Evolutionary conservation across 2,329 filamentous ascomycete genomes (phyloP).

Genomic region (Pseudocercospora eumusae): DNA sequence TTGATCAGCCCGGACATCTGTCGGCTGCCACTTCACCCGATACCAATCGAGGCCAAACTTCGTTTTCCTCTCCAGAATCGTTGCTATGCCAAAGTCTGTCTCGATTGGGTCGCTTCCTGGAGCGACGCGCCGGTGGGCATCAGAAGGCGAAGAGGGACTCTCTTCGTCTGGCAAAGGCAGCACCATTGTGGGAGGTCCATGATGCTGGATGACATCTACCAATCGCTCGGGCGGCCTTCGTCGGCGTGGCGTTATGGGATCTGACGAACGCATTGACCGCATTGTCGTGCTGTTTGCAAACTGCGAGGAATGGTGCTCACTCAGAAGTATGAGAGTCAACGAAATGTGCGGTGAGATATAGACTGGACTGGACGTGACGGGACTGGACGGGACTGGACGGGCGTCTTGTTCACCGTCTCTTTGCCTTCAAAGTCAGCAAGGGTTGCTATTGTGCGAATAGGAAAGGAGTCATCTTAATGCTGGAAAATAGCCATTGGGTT

Average conservation of each 20-base stretch:
- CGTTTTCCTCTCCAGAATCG: not conserved
- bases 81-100: conserved; percentile 10
- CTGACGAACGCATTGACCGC: not conserved
- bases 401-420: no score
- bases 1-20: not conserved
- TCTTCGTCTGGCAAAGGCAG: not conserved
- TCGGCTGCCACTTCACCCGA: conserved; percentile 3
- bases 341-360: no score
- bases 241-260: not conserved
- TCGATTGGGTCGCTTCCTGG: not conserved
- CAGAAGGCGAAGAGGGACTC: not conserved
- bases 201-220: not conserved
- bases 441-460: no score
- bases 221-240: not conserved
- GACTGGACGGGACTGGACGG: no score
- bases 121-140: not conserved
- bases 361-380: no score
- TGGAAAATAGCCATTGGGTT: no score
- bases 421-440: no score
- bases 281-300: no score
- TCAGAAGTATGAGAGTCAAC: no score
- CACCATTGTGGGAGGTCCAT: not conserved
- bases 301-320: no score
- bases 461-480: no score
- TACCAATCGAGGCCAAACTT: conserved; percentile 5